phyloP scores from a whole-genome alignment of 306 rosid genomes.

The Cucumis melo region DNA sequence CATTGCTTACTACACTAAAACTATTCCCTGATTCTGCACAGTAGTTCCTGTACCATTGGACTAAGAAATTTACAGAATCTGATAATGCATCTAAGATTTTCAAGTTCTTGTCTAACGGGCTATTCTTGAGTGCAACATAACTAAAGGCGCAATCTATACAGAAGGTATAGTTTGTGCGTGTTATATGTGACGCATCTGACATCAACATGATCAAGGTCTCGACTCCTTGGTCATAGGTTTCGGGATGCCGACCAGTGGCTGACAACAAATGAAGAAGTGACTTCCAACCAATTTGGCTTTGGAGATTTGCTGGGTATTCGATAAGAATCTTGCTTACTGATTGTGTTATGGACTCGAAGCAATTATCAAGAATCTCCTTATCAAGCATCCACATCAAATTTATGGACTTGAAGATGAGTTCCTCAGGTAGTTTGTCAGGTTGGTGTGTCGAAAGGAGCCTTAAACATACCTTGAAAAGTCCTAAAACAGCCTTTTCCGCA shows the following conservation, averaged over 20 bases:
- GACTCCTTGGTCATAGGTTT: constrained; percentile 54
- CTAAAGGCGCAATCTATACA: constrained; percentile 70
- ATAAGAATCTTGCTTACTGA: constrained; percentile 37
- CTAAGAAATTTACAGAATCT: constrained; percentile 43
- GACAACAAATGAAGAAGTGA: constrained; percentile 57
- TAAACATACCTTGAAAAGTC: constrained; percentile 53
- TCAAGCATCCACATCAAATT: constrained; percentile 89
- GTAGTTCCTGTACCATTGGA: constrained; percentile 50
- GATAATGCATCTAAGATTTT: constrained; percentile 53
- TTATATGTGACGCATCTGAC: constrained; percentile 37
- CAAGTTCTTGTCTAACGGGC: constrained; percentile 65
- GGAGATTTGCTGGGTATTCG: constrained; percentile 62
- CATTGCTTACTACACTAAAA: constrained; percentile 29
- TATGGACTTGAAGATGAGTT: constrained; percentile 75
- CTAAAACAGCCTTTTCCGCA: constrained; percentile 54
- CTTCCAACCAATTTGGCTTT: constrained; percentile 71
- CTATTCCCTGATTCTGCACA: constrained; percentile 43
- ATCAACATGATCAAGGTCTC: constrained; percentile 51
- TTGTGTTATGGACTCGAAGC: constrained; percentile 41
- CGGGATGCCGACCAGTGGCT: constrained; percentile 52
- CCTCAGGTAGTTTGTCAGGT: constrained; percentile 51
- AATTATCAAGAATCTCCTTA: constrained; percentile 65
- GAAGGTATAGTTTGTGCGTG: constrained; percentile 39
- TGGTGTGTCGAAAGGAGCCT: constrained; percentile 34
- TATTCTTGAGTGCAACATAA: constrained; percentile 60